Evolutionary conservation across 805 yeast genomes (phyloP).

Genomic region (Metschnikowia henanensis): DNA sequence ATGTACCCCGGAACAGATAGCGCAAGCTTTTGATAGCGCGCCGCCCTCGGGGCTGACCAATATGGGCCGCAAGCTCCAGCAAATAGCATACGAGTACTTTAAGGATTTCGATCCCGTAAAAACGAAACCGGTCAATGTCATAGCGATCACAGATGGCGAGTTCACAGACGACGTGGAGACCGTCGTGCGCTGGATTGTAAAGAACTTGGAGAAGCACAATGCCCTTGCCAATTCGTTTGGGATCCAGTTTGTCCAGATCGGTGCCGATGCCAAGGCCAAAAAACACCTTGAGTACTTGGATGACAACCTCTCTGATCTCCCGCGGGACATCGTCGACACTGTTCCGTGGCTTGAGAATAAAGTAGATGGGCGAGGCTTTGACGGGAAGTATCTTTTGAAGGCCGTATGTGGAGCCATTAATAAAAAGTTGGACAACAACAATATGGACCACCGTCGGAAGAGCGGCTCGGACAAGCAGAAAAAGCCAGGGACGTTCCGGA

Average conservation of each 20-base stretch:
- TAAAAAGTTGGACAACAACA: constrained; percentile 13
- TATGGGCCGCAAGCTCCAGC: constrained; percentile 17
- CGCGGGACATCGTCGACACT: constrained; percentile 18
- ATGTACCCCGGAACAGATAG: constrained; percentile 13
- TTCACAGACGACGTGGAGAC: constrained; percentile 17
- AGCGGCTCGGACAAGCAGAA: not conserved
- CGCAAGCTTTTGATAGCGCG: constrained; percentile 10
- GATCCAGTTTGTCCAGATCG: constrained; percentile 18
- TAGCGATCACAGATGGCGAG: constrained; percentile 19
- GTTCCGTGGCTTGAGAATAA: constrained; percentile 15
- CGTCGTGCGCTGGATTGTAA: constrained; percentile 17
- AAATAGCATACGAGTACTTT: constrained; percentile 12
- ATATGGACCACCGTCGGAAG: constrained; percentile 5
- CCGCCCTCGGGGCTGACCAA: constrained; percentile 17
- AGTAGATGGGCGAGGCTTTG: constrained; percentile 13
- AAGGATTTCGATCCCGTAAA: constrained; percentile 10
- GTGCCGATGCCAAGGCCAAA: constrained; percentile 16
- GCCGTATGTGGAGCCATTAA: constrained; percentile 19
- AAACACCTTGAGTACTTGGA: constrained; percentile 13
- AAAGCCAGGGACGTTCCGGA: constrained; percentile 9
- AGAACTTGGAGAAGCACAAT: constrained; percentile 11
- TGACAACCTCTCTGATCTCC: constrained; percentile 10
- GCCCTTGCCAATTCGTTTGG: constrained; percentile 17
- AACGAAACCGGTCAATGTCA: constrained; percentile 16
- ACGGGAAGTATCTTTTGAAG: constrained; percentile 16